These are phyloP conservation scores for Peronospora farinosa DNA, from an alignment of 352 stramenopile genomes.

Conservation along the genomic window DNA sequence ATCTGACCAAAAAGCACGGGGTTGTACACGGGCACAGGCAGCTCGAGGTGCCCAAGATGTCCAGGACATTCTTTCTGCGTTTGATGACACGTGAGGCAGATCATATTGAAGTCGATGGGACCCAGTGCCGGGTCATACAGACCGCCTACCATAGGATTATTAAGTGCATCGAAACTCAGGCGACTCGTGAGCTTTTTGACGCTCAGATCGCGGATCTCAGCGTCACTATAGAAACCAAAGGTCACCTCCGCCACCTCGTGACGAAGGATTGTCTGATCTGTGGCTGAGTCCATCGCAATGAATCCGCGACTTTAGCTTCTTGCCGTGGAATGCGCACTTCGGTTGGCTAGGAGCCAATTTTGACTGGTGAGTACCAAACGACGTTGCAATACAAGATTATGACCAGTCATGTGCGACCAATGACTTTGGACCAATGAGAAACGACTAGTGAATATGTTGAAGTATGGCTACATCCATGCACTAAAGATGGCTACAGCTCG, in stretches of 20 bases:
- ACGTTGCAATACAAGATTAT: constrained; percentile 23
- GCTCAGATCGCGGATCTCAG: constrained; percentile 93
- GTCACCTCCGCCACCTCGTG: constrained; percentile 87
- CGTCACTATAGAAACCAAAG: constrained; percentile 97
- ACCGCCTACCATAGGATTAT: constrained; percentile 91
- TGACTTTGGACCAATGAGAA: constrained; percentile 35
- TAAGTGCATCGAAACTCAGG: constrained; percentile 92
- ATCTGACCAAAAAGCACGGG: constrained; percentile 94
- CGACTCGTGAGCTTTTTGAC: constrained; percentile 95
- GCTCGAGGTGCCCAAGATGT: constrained; percentile 98
- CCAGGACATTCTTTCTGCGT: constrained; percentile 94
- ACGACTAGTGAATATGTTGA: neutral
- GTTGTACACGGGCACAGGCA: constrained; percentile 97
- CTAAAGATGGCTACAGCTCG: constrained; percentile 21
- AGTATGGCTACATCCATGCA: too few species aligned
- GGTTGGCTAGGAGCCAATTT: constrained; percentile 16
- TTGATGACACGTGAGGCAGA: constrained; percentile 95
- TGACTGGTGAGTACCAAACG: constrained; percentile 29
- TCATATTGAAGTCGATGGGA: constrained; percentile 85
- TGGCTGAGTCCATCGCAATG: constrained; percentile 70
- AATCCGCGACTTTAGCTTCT: constrained; percentile 1
- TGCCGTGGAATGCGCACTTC: constrained; percentile 23
- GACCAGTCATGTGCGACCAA: constrained; percentile 26
- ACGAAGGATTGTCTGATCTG: constrained; percentile 86
- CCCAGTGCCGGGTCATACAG: constrained; percentile 96